Conservation (phyloP, 306 rosid genomes). For the Rubus idaeus region DNA sequence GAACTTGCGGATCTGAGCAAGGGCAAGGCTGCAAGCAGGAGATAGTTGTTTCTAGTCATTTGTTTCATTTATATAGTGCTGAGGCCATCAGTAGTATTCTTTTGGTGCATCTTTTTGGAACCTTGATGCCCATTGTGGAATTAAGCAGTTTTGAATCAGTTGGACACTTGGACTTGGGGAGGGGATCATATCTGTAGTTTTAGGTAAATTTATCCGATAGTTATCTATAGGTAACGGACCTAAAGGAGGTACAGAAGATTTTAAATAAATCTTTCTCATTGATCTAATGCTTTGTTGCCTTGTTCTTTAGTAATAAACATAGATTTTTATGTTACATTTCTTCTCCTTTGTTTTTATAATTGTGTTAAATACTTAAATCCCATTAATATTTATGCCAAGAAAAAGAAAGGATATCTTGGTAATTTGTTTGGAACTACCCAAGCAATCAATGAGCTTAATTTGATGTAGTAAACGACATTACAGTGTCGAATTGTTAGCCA, state of each 20-base stretch:
- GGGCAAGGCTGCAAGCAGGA: constrained; percentile 68
- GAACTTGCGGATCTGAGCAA: constrained; percentile 91
- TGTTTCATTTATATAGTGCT: constrained; percentile 1
- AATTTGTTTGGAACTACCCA: too few species aligned
- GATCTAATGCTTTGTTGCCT: background rate
- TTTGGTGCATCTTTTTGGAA: constrained; percentile 29
- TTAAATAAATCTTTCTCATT: background rate
- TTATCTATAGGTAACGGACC: constrained; percentile 16
- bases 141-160: constrained; percentile 19
- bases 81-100: background rate
- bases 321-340: background rate
- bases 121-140: constrained; percentile 27
- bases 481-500: too few species aligned
- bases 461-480: background rate
- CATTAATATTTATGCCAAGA: background rate
- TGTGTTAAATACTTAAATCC: background rate
- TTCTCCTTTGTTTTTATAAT: background rate
- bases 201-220: constrained; percentile 23
- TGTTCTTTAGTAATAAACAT: constrained; percentile 28
- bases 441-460: too few species aligned
- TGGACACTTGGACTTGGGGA: constrained; percentile 10
- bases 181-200: constrained; percentile 16
- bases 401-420: background rate
- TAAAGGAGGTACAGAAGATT: constrained; percentile 12
- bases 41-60: constrained; percentile 27